Conservation (phyloP, 805 yeast genomes). For the Saccharomycopsis sp. region DNA sequence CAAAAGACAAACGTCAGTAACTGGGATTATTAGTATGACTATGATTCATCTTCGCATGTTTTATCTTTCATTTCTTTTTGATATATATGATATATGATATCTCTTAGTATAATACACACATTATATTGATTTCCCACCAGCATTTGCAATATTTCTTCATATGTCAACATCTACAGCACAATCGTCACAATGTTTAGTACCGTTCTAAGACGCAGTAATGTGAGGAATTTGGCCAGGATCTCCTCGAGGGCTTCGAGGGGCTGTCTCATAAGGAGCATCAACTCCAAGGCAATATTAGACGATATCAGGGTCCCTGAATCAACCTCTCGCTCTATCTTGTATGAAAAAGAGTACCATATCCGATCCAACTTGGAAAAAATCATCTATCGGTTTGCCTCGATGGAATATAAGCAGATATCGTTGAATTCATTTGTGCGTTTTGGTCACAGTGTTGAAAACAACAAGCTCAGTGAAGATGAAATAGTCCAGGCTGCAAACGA, state of each 20-base stretch:
- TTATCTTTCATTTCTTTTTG: too few relatives aligned
- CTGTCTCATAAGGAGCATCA: neutral
- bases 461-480: slow-evolving; percentile 28
- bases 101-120: too few relatives aligned
- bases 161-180: too few relatives aligned
- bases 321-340: slow-evolving; percentile 24
- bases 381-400: slow-evolving; percentile 49
- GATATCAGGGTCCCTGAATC: slow-evolving; percentile 4
- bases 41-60: too few relatives aligned
- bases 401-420: slow-evolving; percentile 47
- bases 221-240: neutral
- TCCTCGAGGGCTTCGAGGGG: neutral
- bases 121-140: too few relatives aligned
- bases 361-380: slow-evolving; percentile 53
- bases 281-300: neutral
- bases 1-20: neutral
- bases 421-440: slow-evolving; percentile 44
- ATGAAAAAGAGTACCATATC: slow-evolving; percentile 48
- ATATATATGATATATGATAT: too few relatives aligned
- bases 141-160: too few relatives aligned
- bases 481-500: slow-evolving; percentile 40
- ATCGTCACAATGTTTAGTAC: neutral
- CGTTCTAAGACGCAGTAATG: neutral
- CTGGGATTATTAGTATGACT: too few relatives aligned
- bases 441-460: slow-evolving; percentile 28